These are phyloP conservation scores for Mortierella alpina DNA, from an alignment of 192 early-diverging fungal species.

Conservation along the genomic window DNA sequence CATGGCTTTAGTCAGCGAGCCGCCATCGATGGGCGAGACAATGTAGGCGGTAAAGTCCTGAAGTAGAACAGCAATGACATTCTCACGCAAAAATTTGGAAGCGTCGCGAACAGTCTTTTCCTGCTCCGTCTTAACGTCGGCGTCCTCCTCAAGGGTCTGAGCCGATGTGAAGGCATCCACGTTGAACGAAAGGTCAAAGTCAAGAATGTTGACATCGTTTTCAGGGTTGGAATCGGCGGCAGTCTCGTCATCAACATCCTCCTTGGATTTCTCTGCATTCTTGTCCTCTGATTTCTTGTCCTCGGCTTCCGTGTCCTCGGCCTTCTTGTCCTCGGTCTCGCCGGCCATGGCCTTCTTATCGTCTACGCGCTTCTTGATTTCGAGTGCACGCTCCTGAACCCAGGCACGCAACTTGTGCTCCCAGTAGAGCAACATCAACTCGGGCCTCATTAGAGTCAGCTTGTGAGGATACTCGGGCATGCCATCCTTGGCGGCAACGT, in stretches of 20 bases:
- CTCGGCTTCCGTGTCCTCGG: conserved; percentile 4
- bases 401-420: conserved; percentile 78
- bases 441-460: conserved; percentile 85
- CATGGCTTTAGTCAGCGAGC: conserved; percentile 80
- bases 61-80: conserved; percentile 70
- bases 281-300: conserved; percentile 23
- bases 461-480: conserved; percentile 87
- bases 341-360: conserved; percentile 41
- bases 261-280: conserved; percentile 13
- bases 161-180: conserved; percentile 70
- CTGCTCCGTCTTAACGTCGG: conserved; percentile 53
- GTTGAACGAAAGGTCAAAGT: conserved; percentile 65
- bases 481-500: conserved; percentile 66
- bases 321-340: conserved; percentile 25
- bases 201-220: conserved; percentile 52
- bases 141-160: conserved; percentile 48
- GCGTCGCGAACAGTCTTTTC: conserved; percentile 77
- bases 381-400: conserved; percentile 66
- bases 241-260: conserved; percentile 24
- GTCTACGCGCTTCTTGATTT: conserved; percentile 53
- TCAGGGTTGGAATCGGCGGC: conserved; percentile 40
- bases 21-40: conserved; percentile 83
- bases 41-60: conserved; percentile 74
- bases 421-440: conserved; percentile 88
- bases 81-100: conserved; percentile 80